These are phyloP conservation scores for Hirschfeldia incana DNA, from an alignment of 345 rosid genomes.

Conservation along the genomic window DNA sequence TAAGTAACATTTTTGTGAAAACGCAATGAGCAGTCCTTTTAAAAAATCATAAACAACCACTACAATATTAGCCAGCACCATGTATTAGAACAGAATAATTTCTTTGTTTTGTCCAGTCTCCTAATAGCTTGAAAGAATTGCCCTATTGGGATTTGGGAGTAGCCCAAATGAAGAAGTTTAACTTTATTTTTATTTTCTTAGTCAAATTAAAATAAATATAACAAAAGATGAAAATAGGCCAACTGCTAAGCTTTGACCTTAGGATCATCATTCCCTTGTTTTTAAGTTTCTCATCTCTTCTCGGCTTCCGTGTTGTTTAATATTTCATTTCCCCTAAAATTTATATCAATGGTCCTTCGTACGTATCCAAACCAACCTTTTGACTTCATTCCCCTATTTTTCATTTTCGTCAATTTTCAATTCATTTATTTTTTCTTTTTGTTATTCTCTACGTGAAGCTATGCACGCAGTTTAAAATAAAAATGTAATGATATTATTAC, in stretches of 20 bases:
- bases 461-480: neutral
- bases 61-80: neutral
- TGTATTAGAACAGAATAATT: constrained; percentile 10
- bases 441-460: neutral
- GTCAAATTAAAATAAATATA: constrained; percentile 1
- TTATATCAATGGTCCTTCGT: constrained; percentile 23
- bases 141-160: constrained; percentile 41
- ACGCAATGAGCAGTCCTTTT: neutral
- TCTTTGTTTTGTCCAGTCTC: constrained; percentile 5
- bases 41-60: neutral
- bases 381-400: constrained; percentile 32
- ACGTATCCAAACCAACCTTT: constrained; percentile 32
- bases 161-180: constrained; percentile 40
- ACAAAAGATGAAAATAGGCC: constrained; percentile 21
- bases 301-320: constrained; percentile 25
- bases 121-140: constrained; percentile 25
- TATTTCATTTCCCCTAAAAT: constrained; percentile 12
- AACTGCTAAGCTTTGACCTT: constrained; percentile 44
- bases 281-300: neutral
- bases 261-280: constrained; percentile 30
- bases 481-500: constrained; percentile 16
- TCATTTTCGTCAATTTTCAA: constrained; percentile 5
- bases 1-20: no score
- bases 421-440: neutral
- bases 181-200: constrained; percentile 7